Evolutionary conservation across 306 rosid species (phyloP), one percentile per base, ranked within the genome.

Genomic region (Ormosia semicastrata): DNA sequence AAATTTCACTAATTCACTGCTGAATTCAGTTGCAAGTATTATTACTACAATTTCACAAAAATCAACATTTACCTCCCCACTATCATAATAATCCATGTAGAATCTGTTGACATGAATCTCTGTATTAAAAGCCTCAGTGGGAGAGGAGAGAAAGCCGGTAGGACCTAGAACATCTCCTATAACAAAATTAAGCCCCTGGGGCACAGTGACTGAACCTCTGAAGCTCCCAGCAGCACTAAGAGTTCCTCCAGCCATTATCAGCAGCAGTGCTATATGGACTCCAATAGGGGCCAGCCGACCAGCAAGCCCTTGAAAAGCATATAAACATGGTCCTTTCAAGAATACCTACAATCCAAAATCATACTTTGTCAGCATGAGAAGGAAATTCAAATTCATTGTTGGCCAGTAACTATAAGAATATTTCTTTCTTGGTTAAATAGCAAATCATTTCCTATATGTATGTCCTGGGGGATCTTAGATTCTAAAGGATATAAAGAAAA

Each of bases 251-350:
- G 68, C 94, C 98, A 93, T 95, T 74, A 95, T 92, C 83, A 93
- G 89, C 62, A 93, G 80, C 93, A 95, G 78, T 56, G 99, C 93
- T 87, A 95, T 72, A 81, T 95, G 98, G 53, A 95, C 99, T 70
- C 99, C 97, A 60, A 95, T 93, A 40, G 98, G 99, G 64, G 99
- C 97, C 84, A 93, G 84, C 77, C 98, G 88, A 82, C 98, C 96
- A 34, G 94, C 97, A 62, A 95, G 87, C 66, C 99, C 99, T 75
- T 80, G 88, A 81, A 90, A 95, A 49, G 98, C 99, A 79, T 95
- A 95, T 85, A 95, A 81, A 67, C 86, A 72, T 39, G 97, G 97
- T 11, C 98, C 98, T 83, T 93, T 93, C 87, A 93, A 74, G 83
- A 93, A 95, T 17, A 95, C 98, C 99, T 95, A 58, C 5, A 32